Conservation (phyloP, 768 basidiomycete species). For the Termitomyces eurrhizus region DNA sequence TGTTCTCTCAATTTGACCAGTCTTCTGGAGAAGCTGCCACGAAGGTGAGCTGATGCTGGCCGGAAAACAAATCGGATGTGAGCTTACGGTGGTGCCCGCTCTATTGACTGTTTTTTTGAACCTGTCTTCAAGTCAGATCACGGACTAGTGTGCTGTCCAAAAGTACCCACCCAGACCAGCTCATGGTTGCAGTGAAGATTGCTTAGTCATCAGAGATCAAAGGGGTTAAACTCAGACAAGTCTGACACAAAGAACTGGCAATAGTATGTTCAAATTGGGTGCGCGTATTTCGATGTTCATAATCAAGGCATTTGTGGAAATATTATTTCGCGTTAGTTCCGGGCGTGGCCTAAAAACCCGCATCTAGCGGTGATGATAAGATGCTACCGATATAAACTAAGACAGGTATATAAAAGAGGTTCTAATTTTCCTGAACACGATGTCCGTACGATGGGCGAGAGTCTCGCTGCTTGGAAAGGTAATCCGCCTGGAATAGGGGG, state of each 20-base stretch:
- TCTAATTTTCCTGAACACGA: no score
- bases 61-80: constrained; percentile 9
- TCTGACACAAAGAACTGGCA: background rate
- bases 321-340: no score
- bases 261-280: background rate
- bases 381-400: no score
- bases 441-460: no score
- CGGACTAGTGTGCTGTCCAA: background rate
- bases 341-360: no score
- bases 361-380: no score
- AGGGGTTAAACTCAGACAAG: background rate
- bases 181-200: constrained; percentile 18
- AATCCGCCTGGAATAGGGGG: no score
- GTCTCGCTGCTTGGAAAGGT: no score
- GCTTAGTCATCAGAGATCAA: constrained; percentile 15
- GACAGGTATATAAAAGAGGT: no score
- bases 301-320: background rate
- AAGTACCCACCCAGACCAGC: constrained; percentile 26
- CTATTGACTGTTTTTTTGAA: constrained; percentile 94
- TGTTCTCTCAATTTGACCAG: constrained; percentile 95
- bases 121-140: constrained; percentile 33
- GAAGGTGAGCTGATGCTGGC: constrained; percentile 14
- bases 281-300: background rate
- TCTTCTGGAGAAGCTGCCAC: constrained; percentile 88
- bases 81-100: constrained; percentile 80